These are phyloP conservation scores for Heracleum sosnowskyi DNA, from an alignment of 129 eudicot genomes.

Conservation along the genomic window DNA sequence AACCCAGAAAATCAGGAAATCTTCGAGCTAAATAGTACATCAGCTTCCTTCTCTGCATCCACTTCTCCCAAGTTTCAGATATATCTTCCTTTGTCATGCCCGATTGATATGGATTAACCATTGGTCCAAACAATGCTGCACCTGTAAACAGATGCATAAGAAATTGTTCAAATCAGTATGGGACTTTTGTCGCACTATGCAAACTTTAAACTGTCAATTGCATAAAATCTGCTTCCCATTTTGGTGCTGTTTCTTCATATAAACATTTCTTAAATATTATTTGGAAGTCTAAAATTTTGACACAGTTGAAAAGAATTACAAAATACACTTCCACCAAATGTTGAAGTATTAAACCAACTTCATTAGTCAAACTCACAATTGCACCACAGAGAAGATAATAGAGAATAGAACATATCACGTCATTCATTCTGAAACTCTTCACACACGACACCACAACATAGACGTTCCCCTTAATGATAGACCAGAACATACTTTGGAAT, in stretches of 20 bases:
- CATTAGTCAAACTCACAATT: not conserved
- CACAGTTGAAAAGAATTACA: not conserved
- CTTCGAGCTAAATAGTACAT: constrained; percentile 66
- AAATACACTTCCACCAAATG: not conserved
- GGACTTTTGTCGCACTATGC: not conserved
- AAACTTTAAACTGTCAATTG: not conserved
- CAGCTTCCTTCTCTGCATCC: constrained; percentile 65
- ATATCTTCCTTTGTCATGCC: constrained; percentile 73
- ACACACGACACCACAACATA: not conserved
- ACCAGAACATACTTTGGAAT: not conserved
- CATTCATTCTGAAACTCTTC: not conserved
- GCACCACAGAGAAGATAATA: not conserved
- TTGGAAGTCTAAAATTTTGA: not conserved
- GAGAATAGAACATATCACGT: not conserved
- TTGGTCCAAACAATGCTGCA: constrained; percentile 80
- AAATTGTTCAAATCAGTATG: not conserved
- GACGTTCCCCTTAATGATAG: not conserved
- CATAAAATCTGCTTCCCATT: not conserved
- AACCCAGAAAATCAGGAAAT: constrained; percentile 54
- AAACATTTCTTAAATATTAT: not conserved
- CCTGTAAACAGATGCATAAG: constrained; percentile 33
- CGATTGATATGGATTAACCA: constrained; percentile 82
- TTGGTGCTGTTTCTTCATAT: not conserved
- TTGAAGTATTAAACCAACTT: not conserved
- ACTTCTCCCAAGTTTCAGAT: constrained; percentile 53